Evolutionary conservation across 2,329 filamentous ascomycete species (phyloP), one percentile per base, ranked within the genome.

Genomic region (Colletotrichum tanaceti): DNA sequence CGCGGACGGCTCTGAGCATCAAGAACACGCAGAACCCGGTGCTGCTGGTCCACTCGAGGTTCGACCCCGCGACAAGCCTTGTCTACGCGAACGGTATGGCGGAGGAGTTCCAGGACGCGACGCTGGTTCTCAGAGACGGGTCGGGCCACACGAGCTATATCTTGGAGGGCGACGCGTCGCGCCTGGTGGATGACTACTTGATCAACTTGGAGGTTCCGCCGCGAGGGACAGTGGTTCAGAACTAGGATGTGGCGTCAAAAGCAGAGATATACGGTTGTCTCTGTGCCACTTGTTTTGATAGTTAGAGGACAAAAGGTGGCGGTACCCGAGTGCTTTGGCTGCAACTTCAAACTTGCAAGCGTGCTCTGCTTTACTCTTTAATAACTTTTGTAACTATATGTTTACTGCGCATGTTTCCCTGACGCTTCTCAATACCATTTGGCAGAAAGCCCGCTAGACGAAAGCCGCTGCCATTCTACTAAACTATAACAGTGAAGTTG

Each of bases 141-240:
- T 68, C 61, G 1, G 65, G 65, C 14, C 65, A 68, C 10, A 68
- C 65, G 16, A 68, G 65, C 24, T 68, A 68, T 13, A n/a, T 65
- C 1, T 11, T 58, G 3, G 28, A 32, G 7, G 65, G 65, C 1
- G 65, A 68, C n/a, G 61, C 65, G 0, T 68, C 61, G 11, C 35
- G 65, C 7, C 47, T 28, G 16, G 54, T 68, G 13, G 65, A 68
- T 4, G 61, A 68, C 13, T 68, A 68, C 35, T 38, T 68, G 18
- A 32, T 60, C 41, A 54, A 50, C 20, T 1, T 68, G 38, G 65
- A 65, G 18, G 7, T 68, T 1, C 65, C 61, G n/a, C 54, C 65
- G 4, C 46, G 61, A 10, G 65, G 65, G 4, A 68, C 65, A 1
- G 13, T 65, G 10, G 22, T 65, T 11, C 61, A 22, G 9, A 68